Base-by-base conservation (phyloP, 257 asterid genomes). In the Paulownia fortunei region DNA sequence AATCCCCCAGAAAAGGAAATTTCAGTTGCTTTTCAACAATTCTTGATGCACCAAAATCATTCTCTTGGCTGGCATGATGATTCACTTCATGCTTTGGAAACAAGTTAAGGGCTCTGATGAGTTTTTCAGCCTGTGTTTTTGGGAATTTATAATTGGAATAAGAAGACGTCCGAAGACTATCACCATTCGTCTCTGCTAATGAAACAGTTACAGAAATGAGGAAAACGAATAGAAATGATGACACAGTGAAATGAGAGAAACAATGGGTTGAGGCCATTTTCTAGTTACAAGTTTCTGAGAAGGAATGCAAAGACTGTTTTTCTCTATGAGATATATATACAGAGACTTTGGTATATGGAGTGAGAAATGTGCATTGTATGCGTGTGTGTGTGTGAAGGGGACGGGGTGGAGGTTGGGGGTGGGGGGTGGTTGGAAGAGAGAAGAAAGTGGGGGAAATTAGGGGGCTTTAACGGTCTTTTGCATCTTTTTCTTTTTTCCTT, bases 71-170 rank as follows among this genome's bases (percentile, higher is more conserved):
- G 18, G 58, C 54, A 42, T 75, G 70, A 23, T 78, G 83, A 66
- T 91, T 89, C 23, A 80, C 76, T 21, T 82, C 89, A 16, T 81
- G 92, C 76, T 84, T 68, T 16, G 98, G 97, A 26, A 86, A 88
- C 85, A 93, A 81, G 83, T 93, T 93, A 65, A 89, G 80, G 23
- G 78, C 67, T 41, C 85, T 82, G 74, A 92, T 88, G 58, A 86
- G 72, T 32, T 79, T 85, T 64, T 87, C 84, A 0, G 91, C 92
- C 74, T 80, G 85, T 1, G 74, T 76, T 76, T 76, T 78, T 0
- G 84, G 87, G 80, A 65, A 71, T 6, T 74, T 44, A 7, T 60
- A 51, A 69, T 76, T 34, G 58, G 83, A 39, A 26, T 61, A 61
- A 34, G 78, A 72, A 21, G 79, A 23, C 62, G 23, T 8, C 3